Evolutionary conservation across 441 rosid genomes (phyloP).

Genomic region (Brassica hybrid): DNA sequence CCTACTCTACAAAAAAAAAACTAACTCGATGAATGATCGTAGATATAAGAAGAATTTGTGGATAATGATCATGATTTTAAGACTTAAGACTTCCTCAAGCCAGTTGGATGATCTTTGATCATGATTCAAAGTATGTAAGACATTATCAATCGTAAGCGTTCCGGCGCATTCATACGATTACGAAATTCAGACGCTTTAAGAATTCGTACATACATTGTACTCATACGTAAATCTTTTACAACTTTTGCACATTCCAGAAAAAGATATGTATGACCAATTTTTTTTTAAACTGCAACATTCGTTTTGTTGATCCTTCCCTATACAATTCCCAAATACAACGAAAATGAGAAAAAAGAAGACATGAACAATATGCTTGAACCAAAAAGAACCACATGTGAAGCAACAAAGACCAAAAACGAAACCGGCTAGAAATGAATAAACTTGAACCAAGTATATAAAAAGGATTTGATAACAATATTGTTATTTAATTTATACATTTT

Average conservation of each 20-base stretch:
- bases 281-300: no score
- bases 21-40: not conserved
- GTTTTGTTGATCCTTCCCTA: no score
- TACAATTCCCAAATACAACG: no score
- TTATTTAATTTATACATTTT: no score
- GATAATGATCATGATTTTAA: not conserved
- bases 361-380: no score
- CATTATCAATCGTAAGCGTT: not conserved
- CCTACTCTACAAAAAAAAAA: not conserved
- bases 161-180: not conserved
- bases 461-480: no score
- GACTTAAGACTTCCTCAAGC: not conserved
- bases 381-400: no score
- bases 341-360: no score
- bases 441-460: no score
- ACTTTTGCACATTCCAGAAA: not conserved
- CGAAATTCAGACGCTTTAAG: not conserved
- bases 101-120: not conserved
- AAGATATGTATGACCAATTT: not conserved
- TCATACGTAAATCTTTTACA: not conserved
- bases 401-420: no score
- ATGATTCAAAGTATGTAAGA: not conserved
- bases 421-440: no score
- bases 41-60: not conserved
- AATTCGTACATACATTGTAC: no score